A percentile compares a stretch with the other conserved stretches of the same genome.
Evolutionary conservation across 1,284 basidiomycete genomes (phyloP).

Genomic region (Moesziomyces aphidis): DNA sequence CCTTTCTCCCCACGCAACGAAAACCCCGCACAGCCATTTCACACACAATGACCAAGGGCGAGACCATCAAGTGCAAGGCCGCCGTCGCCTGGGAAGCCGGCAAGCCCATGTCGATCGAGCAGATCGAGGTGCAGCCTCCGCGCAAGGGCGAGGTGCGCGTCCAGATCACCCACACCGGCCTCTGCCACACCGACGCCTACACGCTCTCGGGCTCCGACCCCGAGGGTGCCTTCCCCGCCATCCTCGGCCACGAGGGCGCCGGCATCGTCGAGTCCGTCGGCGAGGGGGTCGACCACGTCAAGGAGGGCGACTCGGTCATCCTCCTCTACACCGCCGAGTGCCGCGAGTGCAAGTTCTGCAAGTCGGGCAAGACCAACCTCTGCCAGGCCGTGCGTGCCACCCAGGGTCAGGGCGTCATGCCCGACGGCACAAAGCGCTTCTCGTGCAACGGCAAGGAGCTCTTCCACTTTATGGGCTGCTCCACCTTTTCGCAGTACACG

Average conservation of each 20-base stretch:
- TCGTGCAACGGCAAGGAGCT: slow-evolving; percentile 87
- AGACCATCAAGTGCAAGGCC: slow-evolving; percentile 71
- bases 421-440: slow-evolving; percentile 91
- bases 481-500: slow-evolving; percentile 98
- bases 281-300: slow-evolving; percentile 88
- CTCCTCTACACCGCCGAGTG: slow-evolving; percentile 71
- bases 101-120: slow-evolving; percentile 87
- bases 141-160: slow-evolving; percentile 91
- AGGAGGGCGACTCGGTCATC: slow-evolving; percentile 78
- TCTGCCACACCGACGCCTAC: slow-evolving; percentile 98
- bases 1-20: background rate
- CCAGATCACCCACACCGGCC: slow-evolving; percentile 89
- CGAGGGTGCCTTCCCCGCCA: slow-evolving; percentile 95
- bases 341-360: slow-evolving; percentile 79
- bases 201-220: slow-evolving; percentile 96
- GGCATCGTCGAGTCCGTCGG: slow-evolving; percentile 86
- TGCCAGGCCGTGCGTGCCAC: slow-evolving; percentile 81
- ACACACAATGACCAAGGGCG: slow-evolving; percentile 44
- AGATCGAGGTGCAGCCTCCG: slow-evolving; percentile 92
- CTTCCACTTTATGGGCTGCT: slow-evolving; percentile 97
- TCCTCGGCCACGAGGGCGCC: slow-evolving; percentile 74
- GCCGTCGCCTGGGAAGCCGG: slow-evolving; percentile 96
- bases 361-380: slow-evolving; percentile 93
- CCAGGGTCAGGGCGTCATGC: slow-evolving; percentile 97
- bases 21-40: background rate